phyloP scores from a whole-genome alignment of 2,329 filamentous ascomycete genomes.

The Basipetospora sp. region DNA sequence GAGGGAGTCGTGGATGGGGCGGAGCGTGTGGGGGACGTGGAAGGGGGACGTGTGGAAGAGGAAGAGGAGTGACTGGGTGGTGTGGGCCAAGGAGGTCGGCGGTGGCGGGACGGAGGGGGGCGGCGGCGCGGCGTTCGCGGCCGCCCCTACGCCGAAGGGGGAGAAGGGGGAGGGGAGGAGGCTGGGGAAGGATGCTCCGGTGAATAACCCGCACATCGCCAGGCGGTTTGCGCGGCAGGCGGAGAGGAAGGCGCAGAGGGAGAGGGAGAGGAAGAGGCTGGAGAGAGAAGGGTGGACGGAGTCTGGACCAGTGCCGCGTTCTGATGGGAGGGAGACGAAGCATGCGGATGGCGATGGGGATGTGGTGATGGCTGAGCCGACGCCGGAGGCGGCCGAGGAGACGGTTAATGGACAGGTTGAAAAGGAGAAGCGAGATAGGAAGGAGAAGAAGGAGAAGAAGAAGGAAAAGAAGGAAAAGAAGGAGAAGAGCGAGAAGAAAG shows the following conservation, averaged over 20 bases:
- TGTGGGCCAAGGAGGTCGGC: slow-evolving; percentile 35
- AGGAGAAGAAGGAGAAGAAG: background rate
- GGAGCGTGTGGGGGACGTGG: slow-evolving; percentile 43
- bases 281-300: background rate
- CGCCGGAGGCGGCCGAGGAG: background rate
- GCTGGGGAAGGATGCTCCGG: background rate
- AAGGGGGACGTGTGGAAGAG: slow-evolving; percentile 43
- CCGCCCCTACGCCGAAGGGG: slow-evolving; percentile 1
- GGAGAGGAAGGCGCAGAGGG: slow-evolving; percentile 4
- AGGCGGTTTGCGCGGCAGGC: slow-evolving; percentile 5
- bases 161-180: background rate
- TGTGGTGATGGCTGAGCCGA: background rate
- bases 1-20: slow-evolving; percentile 39
- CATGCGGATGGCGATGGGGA: background rate
- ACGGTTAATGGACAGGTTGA: background rate
- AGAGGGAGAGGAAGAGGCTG: slow-evolving; percentile 1
- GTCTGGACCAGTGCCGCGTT: too few species aligned
- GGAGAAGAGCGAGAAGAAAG: background rate
- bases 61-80: slow-evolving; percentile 37
- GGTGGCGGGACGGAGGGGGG: background rate
- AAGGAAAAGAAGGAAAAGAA: background rate
- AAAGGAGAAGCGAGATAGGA: too few species aligned
- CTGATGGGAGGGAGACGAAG: background rate
- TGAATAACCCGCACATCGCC: slow-evolving; percentile 4
- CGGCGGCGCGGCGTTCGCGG: background rate